These are phyloP conservation scores for Keqinozyma sinolaborantium DNA, from an alignment of 1,139 yeast genomes.

Conservation along the genomic window DNA sequence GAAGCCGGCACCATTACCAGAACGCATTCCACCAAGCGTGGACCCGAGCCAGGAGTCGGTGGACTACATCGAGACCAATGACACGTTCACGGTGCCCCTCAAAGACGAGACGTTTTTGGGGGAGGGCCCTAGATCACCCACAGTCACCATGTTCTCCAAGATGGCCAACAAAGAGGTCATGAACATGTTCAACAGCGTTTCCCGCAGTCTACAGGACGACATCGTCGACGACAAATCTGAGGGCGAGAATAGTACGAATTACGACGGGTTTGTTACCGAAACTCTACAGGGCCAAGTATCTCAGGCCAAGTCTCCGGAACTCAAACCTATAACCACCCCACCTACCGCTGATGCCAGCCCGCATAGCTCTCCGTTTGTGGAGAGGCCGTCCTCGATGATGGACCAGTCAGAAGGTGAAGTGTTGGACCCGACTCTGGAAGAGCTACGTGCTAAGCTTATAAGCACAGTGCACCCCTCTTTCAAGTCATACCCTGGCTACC, in stretches of 20 bases:
- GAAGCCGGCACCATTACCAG: constrained; percentile 1
- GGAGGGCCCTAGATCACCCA: constrained; percentile 61
- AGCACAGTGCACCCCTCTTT: constrained; percentile 21
- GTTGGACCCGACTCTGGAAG: constrained; percentile 29
- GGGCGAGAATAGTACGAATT: constrained; percentile 30
- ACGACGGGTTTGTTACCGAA: constrained; percentile 53
- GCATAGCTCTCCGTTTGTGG: constrained; percentile 48
- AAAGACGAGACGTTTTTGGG: no score
- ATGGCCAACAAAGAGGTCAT: constrained; percentile 75
- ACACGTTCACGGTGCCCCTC: constrained; percentile 33
- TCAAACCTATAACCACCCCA: constrained; percentile 20
- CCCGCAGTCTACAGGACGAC: constrained; percentile 26
- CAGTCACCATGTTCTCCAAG: constrained; percentile 73
- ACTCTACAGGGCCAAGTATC: constrained; percentile 26
- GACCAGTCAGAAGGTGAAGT: constrained; percentile 9
- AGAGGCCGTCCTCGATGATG: constrained; percentile 23
- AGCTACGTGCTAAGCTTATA: constrained; percentile 21
- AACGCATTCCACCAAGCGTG: background rate
- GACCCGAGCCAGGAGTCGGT: background rate
- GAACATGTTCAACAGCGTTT: constrained; percentile 71
- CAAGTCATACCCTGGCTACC: constrained; percentile 26
- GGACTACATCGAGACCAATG: constrained; percentile 10
- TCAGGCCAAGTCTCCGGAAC: constrained; percentile 3
- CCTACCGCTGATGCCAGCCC: constrained; percentile 27
- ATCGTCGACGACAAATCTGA: constrained; percentile 28